These are phyloP conservation scores for Camelina sativa DNA, from an alignment of 345 rosid species.

Conservation along the genomic window DNA sequence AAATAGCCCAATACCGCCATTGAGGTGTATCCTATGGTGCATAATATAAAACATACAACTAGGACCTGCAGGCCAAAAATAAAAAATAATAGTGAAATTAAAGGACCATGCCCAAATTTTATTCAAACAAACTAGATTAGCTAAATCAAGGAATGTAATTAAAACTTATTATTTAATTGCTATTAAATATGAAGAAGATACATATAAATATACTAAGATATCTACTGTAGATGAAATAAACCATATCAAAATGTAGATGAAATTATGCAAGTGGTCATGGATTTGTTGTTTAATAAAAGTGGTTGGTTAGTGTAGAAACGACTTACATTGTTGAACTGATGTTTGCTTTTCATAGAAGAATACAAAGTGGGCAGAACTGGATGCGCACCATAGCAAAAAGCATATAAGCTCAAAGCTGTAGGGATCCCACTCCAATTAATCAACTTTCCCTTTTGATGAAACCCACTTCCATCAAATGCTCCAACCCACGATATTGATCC, in stretches of 20 bases:
- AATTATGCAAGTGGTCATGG: background rate
- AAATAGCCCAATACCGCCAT: slow-evolving; percentile 56
- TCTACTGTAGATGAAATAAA: too few species aligned
- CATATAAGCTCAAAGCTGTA: slow-evolving; percentile 49
- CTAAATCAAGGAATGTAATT: background rate
- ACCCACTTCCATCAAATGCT: slow-evolving; percentile 40
- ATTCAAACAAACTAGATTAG: background rate
- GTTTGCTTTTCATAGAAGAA: slow-evolving; percentile 52
- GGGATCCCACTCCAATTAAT: slow-evolving; percentile 50
- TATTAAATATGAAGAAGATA: background rate
- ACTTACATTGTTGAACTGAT: slow-evolving; percentile 51
- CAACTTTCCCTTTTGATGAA: slow-evolving; percentile 46
- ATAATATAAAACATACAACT: slow-evolving; percentile 45
- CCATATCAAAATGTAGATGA: background rate
- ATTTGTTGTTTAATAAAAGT: background rate
- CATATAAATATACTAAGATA: background rate
- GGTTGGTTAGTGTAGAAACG: background rate
- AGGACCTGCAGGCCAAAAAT: slow-evolving; percentile 42
- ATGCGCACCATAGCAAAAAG: slow-evolving; percentile 58
- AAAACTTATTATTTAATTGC: background rate
- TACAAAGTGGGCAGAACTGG: slow-evolving; percentile 54
- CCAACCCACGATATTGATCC: slow-evolving; percentile 52
- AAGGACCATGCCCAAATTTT: too few species aligned
- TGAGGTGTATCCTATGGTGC: slow-evolving; percentile 43
- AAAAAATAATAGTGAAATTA: background rate